phyloP scores from a whole-genome alignment of 495 filamentous ascomycete species.

The Cercophora sp. region DNA sequence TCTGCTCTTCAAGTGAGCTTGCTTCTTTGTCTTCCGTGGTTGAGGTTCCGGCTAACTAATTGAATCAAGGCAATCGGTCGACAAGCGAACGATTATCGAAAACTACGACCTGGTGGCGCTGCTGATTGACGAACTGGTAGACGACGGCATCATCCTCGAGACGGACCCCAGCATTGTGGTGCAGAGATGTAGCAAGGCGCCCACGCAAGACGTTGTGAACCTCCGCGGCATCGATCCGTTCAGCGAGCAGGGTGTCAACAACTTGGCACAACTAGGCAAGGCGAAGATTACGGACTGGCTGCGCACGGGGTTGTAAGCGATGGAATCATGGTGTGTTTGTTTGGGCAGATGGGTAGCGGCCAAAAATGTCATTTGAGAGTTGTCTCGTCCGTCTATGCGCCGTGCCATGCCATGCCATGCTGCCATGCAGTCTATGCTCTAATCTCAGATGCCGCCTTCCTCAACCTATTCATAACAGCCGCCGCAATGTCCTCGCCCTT shows the following conservation, averaged over 20 bases:
- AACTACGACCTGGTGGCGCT: slow-evolving; percentile 93
- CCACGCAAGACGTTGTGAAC: slow-evolving; percentile 77
- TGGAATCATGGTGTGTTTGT: slow-evolving; percentile 1
- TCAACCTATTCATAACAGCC: slow-evolving; percentile 91
- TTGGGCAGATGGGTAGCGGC: neutral
- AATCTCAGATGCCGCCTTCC: slow-evolving; percentile 74
- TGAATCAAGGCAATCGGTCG: slow-evolving; percentile 75
- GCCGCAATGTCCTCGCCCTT: slow-evolving; percentile 80
- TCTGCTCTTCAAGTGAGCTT: slow-evolving; percentile 69
- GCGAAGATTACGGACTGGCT: slow-evolving; percentile 85
- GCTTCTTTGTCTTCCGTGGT: neutral
- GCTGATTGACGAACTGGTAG: slow-evolving; percentile 91
- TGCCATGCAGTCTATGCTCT: too few species aligned
- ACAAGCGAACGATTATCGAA: slow-evolving; percentile 96
- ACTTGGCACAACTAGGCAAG: slow-evolving; percentile 93
- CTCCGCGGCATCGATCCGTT: slow-evolving; percentile 86
- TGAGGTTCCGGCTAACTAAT: too few species aligned
- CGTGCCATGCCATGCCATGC: too few species aligned
- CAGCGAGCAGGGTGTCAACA: slow-evolving; percentile 91
- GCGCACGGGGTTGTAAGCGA: slow-evolving; percentile 64
- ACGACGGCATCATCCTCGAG: slow-evolving; percentile 95
- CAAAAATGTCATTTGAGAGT: neutral
- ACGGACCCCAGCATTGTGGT: slow-evolving; percentile 91
- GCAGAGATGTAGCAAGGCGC: slow-evolving; percentile 83
- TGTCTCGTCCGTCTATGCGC: neutral